Evolutionary conservation across 352 stramenopile species (phyloP).

Genomic region (Phytophthora pinifolia): DNA sequence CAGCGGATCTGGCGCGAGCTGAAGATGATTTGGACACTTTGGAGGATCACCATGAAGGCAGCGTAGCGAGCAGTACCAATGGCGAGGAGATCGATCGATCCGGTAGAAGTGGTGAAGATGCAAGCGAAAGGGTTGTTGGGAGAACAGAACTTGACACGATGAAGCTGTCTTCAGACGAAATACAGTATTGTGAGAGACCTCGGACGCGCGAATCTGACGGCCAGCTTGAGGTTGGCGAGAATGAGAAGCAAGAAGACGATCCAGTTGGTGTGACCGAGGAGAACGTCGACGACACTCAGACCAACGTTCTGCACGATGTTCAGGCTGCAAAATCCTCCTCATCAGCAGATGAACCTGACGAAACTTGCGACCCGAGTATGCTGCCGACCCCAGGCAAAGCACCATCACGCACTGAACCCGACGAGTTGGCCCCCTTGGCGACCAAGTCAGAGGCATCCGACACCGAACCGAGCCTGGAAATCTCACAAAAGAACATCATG

Average conservation of each 20-base stretch:
- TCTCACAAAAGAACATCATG: neutral
- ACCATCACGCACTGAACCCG: neutral
- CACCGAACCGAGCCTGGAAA: constrained; percentile 7
- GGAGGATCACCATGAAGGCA: neutral
- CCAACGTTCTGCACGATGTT: neutral
- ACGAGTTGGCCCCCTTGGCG: neutral
- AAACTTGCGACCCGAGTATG: neutral
- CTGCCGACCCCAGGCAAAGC: neutral
- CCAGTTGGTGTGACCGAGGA: neutral
- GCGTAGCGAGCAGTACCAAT: neutral
- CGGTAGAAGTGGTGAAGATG: neutral
- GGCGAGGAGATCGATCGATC: neutral
- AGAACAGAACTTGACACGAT: constrained; percentile 2
- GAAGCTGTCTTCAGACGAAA: neutral
- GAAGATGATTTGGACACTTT: neutral
- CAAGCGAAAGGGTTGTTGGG: neutral
- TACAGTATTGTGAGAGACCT: constrained; percentile 9
- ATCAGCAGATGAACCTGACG: neutral
- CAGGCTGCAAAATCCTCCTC: neutral
- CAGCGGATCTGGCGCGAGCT: neutral
- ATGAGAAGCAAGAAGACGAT: no score
- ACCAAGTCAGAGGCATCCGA: neutral
- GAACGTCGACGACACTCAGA: constrained; percentile 1
- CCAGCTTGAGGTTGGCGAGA: neutral
- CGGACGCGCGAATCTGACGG: neutral